These are phyloP conservation scores for Cladosporium sp. DNA, from an alignment of 2,329 filamentous ascomycete species.

Conservation along the genomic window DNA sequence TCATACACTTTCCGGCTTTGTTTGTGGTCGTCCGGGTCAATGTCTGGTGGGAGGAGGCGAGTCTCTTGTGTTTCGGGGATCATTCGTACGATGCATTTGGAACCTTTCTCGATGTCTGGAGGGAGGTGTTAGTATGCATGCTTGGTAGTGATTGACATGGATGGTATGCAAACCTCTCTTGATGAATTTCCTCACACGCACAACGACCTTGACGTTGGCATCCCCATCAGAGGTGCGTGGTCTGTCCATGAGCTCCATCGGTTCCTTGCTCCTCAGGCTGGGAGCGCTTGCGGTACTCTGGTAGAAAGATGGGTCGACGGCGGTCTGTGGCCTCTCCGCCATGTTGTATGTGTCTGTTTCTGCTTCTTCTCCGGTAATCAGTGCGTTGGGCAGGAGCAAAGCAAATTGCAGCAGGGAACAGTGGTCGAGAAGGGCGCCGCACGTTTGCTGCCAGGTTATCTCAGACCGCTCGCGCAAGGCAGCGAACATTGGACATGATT, in stretches of 20 bases:
- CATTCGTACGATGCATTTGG: conserved; percentile 88
- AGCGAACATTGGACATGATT: conserved; percentile 25
- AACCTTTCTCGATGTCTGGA: conserved; percentile 75
- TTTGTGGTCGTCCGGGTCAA: conserved; percentile 29
- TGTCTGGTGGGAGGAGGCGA: conserved; percentile 68
- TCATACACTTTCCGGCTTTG: conserved; percentile 75
- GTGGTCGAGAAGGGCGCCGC: conserved; percentile 23
- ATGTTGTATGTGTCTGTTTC: conserved; percentile 7
- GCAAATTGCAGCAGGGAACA: not conserved
- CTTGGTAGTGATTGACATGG: not conserved
- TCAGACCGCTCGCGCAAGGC: conserved; percentile 25
- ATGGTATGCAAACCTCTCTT: conserved; percentile 41
- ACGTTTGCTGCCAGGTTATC: conserved; percentile 22
- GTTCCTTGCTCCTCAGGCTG: conserved; percentile 45
- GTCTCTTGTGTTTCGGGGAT: conserved; percentile 83
- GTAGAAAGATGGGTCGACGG: conserved; percentile 22
- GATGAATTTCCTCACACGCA: conserved; percentile 50
- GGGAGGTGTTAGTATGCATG: conserved; percentile 26
- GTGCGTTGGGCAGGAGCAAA: not conserved
- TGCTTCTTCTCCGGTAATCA: not conserved
- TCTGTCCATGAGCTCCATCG: conserved; percentile 35
- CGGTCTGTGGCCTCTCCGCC: conserved; percentile 17
- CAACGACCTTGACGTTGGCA: conserved; percentile 53
- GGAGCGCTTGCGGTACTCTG: conserved; percentile 44
- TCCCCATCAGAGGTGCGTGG: conserved; percentile 41